Evolutionary conservation across 2,329 filamentous ascomycete species (phyloP).

Genomic region (Neonectria coccinea): DNA sequence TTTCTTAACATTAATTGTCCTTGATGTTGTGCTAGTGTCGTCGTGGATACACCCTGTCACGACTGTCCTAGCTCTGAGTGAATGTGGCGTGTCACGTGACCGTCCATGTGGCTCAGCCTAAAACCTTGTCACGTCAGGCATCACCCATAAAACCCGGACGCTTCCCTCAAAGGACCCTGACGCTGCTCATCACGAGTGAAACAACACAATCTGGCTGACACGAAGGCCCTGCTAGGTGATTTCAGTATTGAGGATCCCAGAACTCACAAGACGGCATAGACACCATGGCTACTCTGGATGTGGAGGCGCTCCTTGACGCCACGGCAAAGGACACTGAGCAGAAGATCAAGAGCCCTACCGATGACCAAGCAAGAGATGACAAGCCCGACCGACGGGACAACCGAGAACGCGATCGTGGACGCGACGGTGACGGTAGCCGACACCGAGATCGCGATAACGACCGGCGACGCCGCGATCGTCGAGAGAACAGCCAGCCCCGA

Average conservation of each 20-base stretch:
- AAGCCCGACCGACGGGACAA: slow-evolving; percentile 61
- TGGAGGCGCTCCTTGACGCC: slow-evolving; percentile 91
- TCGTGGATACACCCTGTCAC: not conserved
- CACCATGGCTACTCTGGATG: slow-evolving; percentile 71
- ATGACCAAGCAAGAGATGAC: slow-evolving; percentile 63
- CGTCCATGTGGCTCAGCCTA: slow-evolving; percentile 23
- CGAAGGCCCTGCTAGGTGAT: slow-evolving; percentile 26
- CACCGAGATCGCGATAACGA: slow-evolving; percentile 68
- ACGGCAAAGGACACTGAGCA: slow-evolving; percentile 74
- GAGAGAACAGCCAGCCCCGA: slow-evolving; percentile 67
- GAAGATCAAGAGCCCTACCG: slow-evolving; percentile 59
- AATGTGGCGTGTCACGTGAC: slow-evolving; percentile 38
- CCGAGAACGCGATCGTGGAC: slow-evolving; percentile 65
- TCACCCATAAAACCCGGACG: slow-evolving; percentile 26
- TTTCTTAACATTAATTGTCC: not conserved
- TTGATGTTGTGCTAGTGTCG: not conserved
- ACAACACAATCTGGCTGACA: slow-evolving; percentile 22
- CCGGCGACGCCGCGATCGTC: slow-evolving; percentile 61
- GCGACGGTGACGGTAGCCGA: slow-evolving; percentile 66
- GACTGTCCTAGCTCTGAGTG: not conserved
- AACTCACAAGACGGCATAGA: slow-evolving; percentile 35
- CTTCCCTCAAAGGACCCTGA: slow-evolving; percentile 29
- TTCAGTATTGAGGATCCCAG: slow-evolving; percentile 12
- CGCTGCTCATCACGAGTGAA: slow-evolving; percentile 22
- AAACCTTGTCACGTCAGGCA: slow-evolving; percentile 43